Percentiles rank a stretch among this genome's conserved stretches.
Conservation (phyloP, 768 basidiomycete genomes). For the Paxillus rubicundulus region DNA sequence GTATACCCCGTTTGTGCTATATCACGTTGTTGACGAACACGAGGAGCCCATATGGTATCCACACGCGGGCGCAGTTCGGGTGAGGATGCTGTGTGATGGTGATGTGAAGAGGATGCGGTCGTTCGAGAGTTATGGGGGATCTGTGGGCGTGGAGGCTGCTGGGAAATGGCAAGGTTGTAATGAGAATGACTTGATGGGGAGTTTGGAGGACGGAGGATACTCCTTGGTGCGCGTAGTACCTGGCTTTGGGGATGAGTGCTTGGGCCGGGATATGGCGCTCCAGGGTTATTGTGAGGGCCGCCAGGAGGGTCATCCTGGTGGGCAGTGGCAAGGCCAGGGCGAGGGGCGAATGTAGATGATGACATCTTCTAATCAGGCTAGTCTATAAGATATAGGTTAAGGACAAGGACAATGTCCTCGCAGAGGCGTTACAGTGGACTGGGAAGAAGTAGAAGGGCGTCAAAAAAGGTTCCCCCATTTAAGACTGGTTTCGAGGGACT, state of each 20-base stretch:
- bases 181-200: not conserved
- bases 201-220: constrained; percentile 18
- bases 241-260: constrained; percentile 8
- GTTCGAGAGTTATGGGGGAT: constrained; percentile 10
- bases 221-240: constrained; percentile 7
- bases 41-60: constrained; percentile 25
- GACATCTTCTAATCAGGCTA: constrained; percentile 12
- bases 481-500: not conserved
- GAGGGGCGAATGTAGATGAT: constrained; percentile 19
- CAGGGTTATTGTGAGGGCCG: not conserved
- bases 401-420: not conserved
- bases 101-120: constrained; percentile 8
- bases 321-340: constrained; percentile 5
- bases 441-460: constrained; percentile 2
- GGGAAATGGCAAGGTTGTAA: constrained; percentile 2
- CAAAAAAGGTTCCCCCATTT: not conserved
- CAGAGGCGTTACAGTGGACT: constrained; percentile 1
- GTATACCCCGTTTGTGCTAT: not conserved
- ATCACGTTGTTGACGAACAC: constrained; percentile 16
- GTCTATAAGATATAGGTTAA: not conserved
- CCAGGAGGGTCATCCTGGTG: constrained; percentile 7
- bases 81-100: constrained; percentile 25
- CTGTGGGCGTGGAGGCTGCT: constrained; percentile 1
- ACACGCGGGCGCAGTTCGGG: constrained; percentile 20
- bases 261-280: not conserved